A percentile compares a stretch with the other conserved stretches of the same genome.
phyloP scores from a whole-genome alignment of 192 early-diverging fungal species.

The Coemansia sp. region DNA sequence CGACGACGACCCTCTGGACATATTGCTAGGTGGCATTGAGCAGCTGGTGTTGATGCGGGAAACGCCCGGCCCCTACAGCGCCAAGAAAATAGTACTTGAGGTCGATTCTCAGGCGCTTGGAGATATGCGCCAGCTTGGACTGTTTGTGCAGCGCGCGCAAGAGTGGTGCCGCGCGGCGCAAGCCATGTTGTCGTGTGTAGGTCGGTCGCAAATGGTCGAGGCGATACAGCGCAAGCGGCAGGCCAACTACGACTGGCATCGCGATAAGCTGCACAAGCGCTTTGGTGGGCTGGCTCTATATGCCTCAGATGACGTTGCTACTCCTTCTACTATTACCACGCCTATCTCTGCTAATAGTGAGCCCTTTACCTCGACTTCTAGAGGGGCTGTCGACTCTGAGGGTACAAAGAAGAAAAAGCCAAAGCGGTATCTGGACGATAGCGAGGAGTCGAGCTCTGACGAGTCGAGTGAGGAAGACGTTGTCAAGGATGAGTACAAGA shows the following conservation, averaged over 20 bases:
- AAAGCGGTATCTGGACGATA: slow-evolving; percentile 4
- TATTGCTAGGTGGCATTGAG: slow-evolving; percentile 35
- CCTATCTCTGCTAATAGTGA: background rate
- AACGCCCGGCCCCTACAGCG: background rate
- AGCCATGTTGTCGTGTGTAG: slow-evolving; percentile 39
- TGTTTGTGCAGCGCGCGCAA: slow-evolving; percentile 48
- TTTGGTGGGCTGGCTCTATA: slow-evolving; percentile 18
- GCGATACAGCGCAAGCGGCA: slow-evolving; percentile 24
- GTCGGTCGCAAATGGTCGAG: slow-evolving; percentile 28
- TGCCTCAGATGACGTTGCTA: background rate
- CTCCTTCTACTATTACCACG: background rate
- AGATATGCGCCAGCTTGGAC: slow-evolving; percentile 50
- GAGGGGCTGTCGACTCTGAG: background rate
- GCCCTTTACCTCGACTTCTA: background rate
- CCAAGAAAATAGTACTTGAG: slow-evolving; percentile 3
- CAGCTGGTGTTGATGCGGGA: slow-evolving; percentile 20
- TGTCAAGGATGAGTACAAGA: background rate
- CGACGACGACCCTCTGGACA: slow-evolving; percentile 7
- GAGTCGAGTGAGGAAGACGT: background rate
- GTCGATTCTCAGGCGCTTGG: slow-evolving; percentile 40
- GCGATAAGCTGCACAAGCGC: slow-evolving; percentile 27
- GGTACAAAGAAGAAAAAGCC: background rate
- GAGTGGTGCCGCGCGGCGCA: slow-evolving; percentile 50
- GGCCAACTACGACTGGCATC: slow-evolving; percentile 37
- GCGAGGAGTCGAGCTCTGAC: background rate